Percentiles rank a stretch among this genome's conserved stretches.
Evolutionary conservation across 2,329 filamentous ascomycete genomes (phyloP).

Genomic region (Colletotrichum tanaceti): DNA sequence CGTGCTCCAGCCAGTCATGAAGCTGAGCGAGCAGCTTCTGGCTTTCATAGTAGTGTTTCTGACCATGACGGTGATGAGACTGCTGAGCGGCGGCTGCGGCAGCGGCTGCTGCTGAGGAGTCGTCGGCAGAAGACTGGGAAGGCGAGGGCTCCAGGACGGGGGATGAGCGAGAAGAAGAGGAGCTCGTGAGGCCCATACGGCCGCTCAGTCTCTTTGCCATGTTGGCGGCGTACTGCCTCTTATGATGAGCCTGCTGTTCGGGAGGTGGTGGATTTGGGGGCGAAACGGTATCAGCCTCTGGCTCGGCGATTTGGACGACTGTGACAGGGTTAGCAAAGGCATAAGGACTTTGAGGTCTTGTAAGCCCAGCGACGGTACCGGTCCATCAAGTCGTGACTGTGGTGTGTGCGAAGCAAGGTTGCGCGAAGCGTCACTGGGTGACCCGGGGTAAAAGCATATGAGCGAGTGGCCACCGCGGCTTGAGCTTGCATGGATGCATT

Average conservation of each 20-base stretch:
- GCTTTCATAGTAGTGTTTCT: slow-evolving; percentile 55
- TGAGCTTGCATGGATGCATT: slow-evolving; percentile 11
- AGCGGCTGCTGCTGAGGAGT: slow-evolving; percentile 38
- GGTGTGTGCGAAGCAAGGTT: slow-evolving; percentile 1
- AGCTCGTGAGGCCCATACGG: slow-evolving; percentile 46
- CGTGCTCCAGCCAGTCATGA: slow-evolving; percentile 83
- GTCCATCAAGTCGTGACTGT: slow-evolving; percentile 29
- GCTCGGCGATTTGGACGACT: slow-evolving; percentile 71
- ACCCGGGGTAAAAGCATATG: slow-evolving; percentile 15
- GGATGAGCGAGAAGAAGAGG: slow-evolving; percentile 61
- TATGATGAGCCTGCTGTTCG: slow-evolving; percentile 51
- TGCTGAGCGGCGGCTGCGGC: slow-evolving; percentile 30
- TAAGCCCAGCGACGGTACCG: slow-evolving; percentile 38
- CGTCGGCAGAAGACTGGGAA: slow-evolving; percentile 46
- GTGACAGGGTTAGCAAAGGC: slow-evolving; percentile 37
- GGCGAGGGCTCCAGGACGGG: slow-evolving; percentile 51
- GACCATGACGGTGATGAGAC: slow-evolving; percentile 48
- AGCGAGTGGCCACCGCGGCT: slow-evolving; percentile 13
- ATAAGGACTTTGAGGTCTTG: slow-evolving; percentile 9
- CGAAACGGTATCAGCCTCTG: slow-evolving; percentile 45
- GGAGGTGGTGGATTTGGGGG: slow-evolving; percentile 43
- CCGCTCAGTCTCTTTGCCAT: slow-evolving; percentile 59
- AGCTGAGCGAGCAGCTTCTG: slow-evolving; percentile 78
- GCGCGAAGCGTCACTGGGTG: slow-evolving; percentile 44
- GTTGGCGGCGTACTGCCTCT: slow-evolving; percentile 59